phyloP scores from a whole-genome alignment of 805 yeast species.

The Komagataella pastoris region DNA sequence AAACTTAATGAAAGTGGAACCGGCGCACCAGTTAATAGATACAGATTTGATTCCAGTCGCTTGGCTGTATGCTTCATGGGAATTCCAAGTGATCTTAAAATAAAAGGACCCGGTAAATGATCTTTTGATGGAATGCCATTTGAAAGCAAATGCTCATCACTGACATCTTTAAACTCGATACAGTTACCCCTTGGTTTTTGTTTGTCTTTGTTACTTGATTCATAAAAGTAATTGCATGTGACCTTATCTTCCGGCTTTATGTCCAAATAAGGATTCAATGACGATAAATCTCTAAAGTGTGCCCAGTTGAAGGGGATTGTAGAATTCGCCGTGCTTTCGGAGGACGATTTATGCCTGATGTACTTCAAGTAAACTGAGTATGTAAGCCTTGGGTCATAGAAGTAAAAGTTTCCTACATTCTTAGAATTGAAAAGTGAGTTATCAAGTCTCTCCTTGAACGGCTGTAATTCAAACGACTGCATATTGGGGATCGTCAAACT shows the following conservation, averaged over 20 bases:
- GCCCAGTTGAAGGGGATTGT: constrained; percentile 32
- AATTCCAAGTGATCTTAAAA: constrained; percentile 4
- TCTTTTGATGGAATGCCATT: background rate
- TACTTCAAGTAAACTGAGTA: constrained; percentile 33
- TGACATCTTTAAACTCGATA: background rate
- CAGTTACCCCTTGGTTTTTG: background rate
- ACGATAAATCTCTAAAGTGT: constrained; percentile 38
- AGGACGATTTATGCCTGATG: constrained; percentile 8
- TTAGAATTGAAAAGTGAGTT: background rate
- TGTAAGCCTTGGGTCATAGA: constrained; percentile 44
- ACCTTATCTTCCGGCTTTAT: constrained; percentile 10
- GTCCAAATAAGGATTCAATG: constrained; percentile 19
- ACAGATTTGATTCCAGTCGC: constrained; percentile 26
- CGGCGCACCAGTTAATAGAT: constrained; percentile 22
- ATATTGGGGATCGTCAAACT: background rate
- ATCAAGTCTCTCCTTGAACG: background rate
- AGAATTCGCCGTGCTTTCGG: constrained; percentile 9
- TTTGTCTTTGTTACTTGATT: background rate
- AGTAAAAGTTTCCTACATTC: background rate
- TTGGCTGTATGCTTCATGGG: constrained; percentile 20
- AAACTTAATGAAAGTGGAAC: constrained; percentile 25
- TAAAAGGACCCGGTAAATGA: constrained; percentile 25
- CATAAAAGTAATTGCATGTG: constrained; percentile 16
- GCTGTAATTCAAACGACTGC: background rate
- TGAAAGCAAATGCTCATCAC: background rate